Conservation (phyloP, 495 filamentous ascomycete species). For the Tuber indicum region DNA sequence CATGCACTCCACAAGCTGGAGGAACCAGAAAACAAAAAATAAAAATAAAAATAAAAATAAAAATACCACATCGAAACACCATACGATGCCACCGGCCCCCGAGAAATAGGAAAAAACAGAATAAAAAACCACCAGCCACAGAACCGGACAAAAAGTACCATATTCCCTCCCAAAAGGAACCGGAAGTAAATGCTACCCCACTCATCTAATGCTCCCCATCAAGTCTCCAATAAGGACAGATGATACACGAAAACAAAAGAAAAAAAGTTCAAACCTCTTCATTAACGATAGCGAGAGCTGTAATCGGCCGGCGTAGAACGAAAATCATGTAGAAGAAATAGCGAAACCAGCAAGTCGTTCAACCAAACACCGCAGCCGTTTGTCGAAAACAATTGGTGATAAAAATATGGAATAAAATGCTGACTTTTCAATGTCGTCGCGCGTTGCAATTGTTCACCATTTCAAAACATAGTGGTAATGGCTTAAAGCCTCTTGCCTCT, state of each 20-base stretch:
- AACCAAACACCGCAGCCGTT: background rate
- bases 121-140: background rate
- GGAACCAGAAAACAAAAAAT: background rate
- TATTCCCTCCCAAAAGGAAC: background rate
- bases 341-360: background rate
- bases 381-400: background rate
- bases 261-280: background rate
- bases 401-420: background rate
- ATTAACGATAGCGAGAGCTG: background rate
- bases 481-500: background rate
- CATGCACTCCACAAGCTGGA: background rate
- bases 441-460: conserved; percentile 2
- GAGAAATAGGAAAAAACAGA: background rate
- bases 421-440: background rate
- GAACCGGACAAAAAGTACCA: background rate
- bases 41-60: background rate
- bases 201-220: background rate
- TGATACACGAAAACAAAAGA: background rate
- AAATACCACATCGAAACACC: conserved; percentile 1
- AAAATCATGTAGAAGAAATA: background rate
- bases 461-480: background rate
- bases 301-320: background rate
- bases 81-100: background rate
- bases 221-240: background rate
- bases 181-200: background rate